Percentiles rank a stretch among this genome's conserved stretches.
These are phyloP conservation scores for Cantharellus cinnabarinus DNA, from an alignment of 768 basidiomycete species.

Conservation along the genomic window DNA sequence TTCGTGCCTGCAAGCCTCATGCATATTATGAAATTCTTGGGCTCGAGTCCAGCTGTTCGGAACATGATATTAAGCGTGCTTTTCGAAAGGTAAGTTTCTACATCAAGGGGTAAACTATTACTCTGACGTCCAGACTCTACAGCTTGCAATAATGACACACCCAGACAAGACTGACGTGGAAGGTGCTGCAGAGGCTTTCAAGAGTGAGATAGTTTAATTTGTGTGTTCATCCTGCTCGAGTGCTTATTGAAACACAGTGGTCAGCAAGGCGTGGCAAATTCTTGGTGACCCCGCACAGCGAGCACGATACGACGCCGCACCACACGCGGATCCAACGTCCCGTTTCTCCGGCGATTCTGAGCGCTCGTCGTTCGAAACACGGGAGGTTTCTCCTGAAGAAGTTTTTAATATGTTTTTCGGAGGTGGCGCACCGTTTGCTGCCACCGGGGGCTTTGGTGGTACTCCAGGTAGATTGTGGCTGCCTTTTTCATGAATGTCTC, in stretches of 20 bases:
- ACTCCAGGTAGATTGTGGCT: conserved; percentile 21
- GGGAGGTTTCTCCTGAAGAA: conserved; percentile 83
- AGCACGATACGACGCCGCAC: conserved; percentile 68
- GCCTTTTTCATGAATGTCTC: background rate
- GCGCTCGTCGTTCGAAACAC: conserved; percentile 33
- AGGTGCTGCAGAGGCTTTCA: conserved; percentile 97
- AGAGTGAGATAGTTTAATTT: conserved; percentile 35
- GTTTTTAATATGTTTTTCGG: conserved; percentile 99
- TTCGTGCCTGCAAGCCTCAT: conserved; percentile 66
- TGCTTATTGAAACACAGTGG: conserved; percentile 37
- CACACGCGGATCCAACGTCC: conserved; percentile 83
- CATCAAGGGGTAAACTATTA: background rate
- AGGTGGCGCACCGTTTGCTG: conserved; percentile 25
- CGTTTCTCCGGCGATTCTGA: conserved; percentile 14
- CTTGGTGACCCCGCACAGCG: conserved; percentile 88
- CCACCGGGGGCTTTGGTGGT: conserved; percentile 14
- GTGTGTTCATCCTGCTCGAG: background rate
- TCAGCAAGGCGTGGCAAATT: conserved; percentile 93
- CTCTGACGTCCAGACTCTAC: background rate
- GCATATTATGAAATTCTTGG: conserved; percentile 87
- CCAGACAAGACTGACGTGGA: conserved; percentile 93
- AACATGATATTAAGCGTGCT: conserved; percentile 76
- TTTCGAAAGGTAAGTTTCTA: conserved; percentile 63
- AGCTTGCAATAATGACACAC: conserved; percentile 78
- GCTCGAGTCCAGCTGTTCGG: conserved; percentile 61